phyloP scores from a whole-genome alignment of 192 early-diverging fungal species.

The Podila epicladia region DNA sequence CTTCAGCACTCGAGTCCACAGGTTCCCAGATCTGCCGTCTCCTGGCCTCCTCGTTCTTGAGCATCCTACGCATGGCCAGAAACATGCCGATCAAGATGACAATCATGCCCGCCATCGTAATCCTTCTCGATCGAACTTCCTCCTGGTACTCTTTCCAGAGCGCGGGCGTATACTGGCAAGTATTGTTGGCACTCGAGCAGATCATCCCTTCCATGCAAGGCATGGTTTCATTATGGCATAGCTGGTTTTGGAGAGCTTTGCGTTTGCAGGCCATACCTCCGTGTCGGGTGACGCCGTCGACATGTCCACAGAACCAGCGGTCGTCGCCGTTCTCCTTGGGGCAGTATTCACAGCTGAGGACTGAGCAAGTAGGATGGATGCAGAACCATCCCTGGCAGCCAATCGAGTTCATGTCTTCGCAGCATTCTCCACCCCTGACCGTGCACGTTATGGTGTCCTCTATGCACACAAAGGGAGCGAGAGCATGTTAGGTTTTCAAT shows the following conservation, averaged over 20 bases:
- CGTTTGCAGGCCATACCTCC: slow-evolving; percentile 35
- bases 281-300: slow-evolving; percentile 34
- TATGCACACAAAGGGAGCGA: not conserved
- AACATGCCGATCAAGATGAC: slow-evolving; percentile 43
- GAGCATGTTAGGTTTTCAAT: not conserved
- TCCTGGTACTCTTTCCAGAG: slow-evolving; percentile 23
- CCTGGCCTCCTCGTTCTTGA: slow-evolving; percentile 50
- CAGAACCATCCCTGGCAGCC: slow-evolving; percentile 51
- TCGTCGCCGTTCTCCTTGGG: slow-evolving; percentile 14
- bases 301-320: slow-evolving; percentile 36
- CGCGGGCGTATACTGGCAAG: slow-evolving; percentile 40
- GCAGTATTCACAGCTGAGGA: slow-evolving; percentile 23
- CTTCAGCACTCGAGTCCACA: slow-evolving; percentile 47
- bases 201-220: slow-evolving; percentile 19
- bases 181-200: slow-evolving; percentile 25
- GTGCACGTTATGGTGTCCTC: slow-evolving; percentile 2
- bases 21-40: slow-evolving; percentile 50
- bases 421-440: slow-evolving; percentile 34
- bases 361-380: slow-evolving; percentile 17
- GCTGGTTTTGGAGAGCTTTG: slow-evolving; percentile 13
- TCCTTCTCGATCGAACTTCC: slow-evolving; percentile 33
- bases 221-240: slow-evolving; percentile 35
- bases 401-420: slow-evolving; percentile 20
- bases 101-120: slow-evolving; percentile 49
- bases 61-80: slow-evolving; percentile 40